Conservation (phyloP, 768 basidiomycete genomes). For the Xanthoconium purpureum region DNA sequence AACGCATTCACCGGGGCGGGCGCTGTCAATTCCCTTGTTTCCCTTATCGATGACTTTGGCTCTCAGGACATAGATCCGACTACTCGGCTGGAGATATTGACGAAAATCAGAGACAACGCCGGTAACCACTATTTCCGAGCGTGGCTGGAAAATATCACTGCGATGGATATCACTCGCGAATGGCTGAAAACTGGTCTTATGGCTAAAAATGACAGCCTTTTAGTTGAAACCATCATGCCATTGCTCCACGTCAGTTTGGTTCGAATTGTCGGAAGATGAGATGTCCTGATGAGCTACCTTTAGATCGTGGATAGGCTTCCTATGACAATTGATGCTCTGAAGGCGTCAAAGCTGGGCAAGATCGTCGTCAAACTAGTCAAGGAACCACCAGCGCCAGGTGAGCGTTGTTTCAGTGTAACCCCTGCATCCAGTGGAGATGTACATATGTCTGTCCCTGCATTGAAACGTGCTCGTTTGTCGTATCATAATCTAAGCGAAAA, state of each 20-base stretch:
- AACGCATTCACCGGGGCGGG: constrained; percentile 65
- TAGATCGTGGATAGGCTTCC: constrained; percentile 83
- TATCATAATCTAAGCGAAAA: constrained; percentile 34
- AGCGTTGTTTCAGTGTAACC: constrained; percentile 39
- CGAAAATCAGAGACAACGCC: constrained; percentile 78
- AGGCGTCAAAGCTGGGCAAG: constrained; percentile 74
- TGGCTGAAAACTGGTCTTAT: constrained; percentile 75
- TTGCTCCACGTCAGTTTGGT: constrained; percentile 71
- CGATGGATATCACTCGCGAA: constrained; percentile 76
- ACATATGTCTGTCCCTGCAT: constrained; percentile 29
- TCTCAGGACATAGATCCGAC: constrained; percentile 58
- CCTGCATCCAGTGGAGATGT: constrained; percentile 27
- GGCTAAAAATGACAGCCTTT: constrained; percentile 49
- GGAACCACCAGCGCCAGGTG: constrained; percentile 75
- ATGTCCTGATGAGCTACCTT: constrained; percentile 18
- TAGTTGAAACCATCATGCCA: constrained; percentile 81
- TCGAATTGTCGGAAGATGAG: constrained; percentile 1
- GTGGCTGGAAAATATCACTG: constrained; percentile 73
- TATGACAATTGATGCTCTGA: constrained; percentile 64
- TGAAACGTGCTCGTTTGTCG: constrained; percentile 29
- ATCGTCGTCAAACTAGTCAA: constrained; percentile 74
- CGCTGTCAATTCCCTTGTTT: constrained; percentile 61
- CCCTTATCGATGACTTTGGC: constrained; percentile 57
- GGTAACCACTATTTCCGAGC: constrained; percentile 85
- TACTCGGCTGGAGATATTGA: constrained; percentile 72